Evolutionary conservation across 1,284 basidiomycete species (phyloP), one percentile per base, ranked within the genome.

Genomic region (Wallemia mellicola): DNA sequence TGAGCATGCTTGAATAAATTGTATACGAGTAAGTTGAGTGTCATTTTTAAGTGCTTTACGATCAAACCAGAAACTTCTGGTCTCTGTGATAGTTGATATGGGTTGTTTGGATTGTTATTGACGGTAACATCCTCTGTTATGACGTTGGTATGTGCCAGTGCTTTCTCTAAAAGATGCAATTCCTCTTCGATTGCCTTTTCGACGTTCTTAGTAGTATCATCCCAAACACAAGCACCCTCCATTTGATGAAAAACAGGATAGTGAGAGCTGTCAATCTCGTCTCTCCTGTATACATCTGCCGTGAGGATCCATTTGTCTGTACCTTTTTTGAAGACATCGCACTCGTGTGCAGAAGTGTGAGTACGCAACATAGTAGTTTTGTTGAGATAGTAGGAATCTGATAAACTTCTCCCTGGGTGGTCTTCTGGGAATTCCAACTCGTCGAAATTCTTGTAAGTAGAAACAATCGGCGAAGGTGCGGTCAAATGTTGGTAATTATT

Each of bases 221-320:
- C 57, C 55, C 55, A 89, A 58, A 95, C 79, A 54, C 80, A 75
- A 24, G 91, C 88, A 28, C 92, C 94, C 70, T 99, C 94, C 74
- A 95, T 88, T 72, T 99, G 94, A 71, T 99, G 94, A 70, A 99
- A 99, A 55, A 95, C 84, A 22, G 94, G 94, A 70, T 96, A 96
- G 70, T 99, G 94, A 11, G 83, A 86, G 24, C 79, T 77, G 72
- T 99, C 94, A 64, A 99, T 98, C 72, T 98, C 94, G 77, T 99
- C 94, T 64, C 94, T 79, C 54, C 94, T 75, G 71, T 96, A 99
- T 57, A 99, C 94, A 73, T 99, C 94, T n/a, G 94, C 91, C 1
- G 89, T 86, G 58, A 98, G 75, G 28, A 98, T 74, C 86, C 91
- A 98, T 59, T 76, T 75, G 32, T 83, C 78, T 64, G 82, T 74